phyloP scores from a whole-genome alignment of 768 basidiomycete genomes.

The Coprinopsis sp. region DNA sequence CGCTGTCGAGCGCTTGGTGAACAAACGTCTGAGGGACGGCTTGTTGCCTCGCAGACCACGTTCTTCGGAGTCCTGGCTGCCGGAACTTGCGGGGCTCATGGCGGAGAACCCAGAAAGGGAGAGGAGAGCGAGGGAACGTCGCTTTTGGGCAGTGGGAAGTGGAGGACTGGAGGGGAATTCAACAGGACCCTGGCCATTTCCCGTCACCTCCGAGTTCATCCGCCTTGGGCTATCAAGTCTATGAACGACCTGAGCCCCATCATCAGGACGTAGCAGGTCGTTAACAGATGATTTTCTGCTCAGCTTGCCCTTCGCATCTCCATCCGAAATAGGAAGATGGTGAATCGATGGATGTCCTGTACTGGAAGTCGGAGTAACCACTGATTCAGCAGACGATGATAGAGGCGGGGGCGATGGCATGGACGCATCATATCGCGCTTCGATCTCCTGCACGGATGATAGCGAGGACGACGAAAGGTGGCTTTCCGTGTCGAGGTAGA shows the following conservation, averaged over 20 bases:
- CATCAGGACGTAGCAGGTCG: constrained; percentile 25
- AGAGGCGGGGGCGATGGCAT: constrained; percentile 42
- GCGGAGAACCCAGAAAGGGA: constrained; percentile 34
- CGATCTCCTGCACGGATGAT: constrained; percentile 17
- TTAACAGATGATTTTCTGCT: constrained; percentile 13
- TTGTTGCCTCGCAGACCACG: constrained; percentile 47
- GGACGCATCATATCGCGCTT: constrained; percentile 1
- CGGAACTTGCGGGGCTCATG: constrained; percentile 8
- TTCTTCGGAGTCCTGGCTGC: constrained; percentile 17
- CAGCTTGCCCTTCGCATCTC: constrained; percentile 12
- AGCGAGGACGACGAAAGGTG: constrained; percentile 27
- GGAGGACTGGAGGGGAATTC: constrained; percentile 43
- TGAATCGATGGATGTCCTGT: constrained; percentile 41
- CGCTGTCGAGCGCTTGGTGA: constrained; percentile 54
- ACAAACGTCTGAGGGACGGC: constrained; percentile 64
- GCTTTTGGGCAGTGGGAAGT: constrained; percentile 26
- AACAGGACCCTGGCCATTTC: constrained; percentile 30
- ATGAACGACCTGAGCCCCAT: constrained; percentile 7
- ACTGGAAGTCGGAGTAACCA: constrained; percentile 52
- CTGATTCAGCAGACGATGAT: constrained; percentile 57
- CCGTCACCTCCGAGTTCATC: constrained; percentile 23
- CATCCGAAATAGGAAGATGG: constrained; percentile 32
- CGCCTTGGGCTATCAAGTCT: background rate
- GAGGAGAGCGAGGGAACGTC: constrained; percentile 36
- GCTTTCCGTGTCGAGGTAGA: constrained; percentile 34